Conservation (phyloP, 768 basidiomycete species). For the Auricularia auricula-judae region DNA sequence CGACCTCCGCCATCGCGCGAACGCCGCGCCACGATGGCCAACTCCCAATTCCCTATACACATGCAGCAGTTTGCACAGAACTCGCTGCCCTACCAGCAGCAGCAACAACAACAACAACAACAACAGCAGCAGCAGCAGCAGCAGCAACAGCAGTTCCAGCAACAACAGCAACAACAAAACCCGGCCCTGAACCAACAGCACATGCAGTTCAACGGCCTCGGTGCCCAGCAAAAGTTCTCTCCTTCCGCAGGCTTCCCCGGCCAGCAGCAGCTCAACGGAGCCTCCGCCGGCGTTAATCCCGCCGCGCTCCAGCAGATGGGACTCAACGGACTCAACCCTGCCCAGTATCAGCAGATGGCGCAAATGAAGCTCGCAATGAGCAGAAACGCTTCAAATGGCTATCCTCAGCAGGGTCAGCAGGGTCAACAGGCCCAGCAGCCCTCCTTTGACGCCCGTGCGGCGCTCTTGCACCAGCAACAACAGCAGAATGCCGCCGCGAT, state of each 20-base stretch:
- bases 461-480: neutral
- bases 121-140: slow-evolving; percentile 11
- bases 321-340: neutral
- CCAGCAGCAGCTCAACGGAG: slow-evolving; percentile 3
- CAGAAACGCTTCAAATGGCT: neutral
- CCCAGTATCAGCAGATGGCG: neutral
- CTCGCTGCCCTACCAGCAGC: slow-evolving; percentile 5
- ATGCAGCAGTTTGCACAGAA: slow-evolving; percentile 2
- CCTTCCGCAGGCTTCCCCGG: neutral
- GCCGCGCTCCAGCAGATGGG: neutral
- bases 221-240: neutral
- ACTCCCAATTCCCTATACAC: slow-evolving; percentile 1
- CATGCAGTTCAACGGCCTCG: neutral
- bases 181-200: slow-evolving; percentile 7
- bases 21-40: neutral
- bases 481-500: neutral
- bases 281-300: slow-evolving; percentile 3
- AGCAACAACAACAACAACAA: slow-evolving; percentile 6
- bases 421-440: neutral
- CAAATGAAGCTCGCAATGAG: neutral
- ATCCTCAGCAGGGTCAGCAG: slow-evolving; percentile 5
- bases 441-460: neutral
- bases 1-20: neutral
- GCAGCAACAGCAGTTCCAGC: neutral
- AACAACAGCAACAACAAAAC: neutral